Evolutionary conservation across 306 rosid species (phyloP).

Genomic region (Sicyos baderoa): DNA sequence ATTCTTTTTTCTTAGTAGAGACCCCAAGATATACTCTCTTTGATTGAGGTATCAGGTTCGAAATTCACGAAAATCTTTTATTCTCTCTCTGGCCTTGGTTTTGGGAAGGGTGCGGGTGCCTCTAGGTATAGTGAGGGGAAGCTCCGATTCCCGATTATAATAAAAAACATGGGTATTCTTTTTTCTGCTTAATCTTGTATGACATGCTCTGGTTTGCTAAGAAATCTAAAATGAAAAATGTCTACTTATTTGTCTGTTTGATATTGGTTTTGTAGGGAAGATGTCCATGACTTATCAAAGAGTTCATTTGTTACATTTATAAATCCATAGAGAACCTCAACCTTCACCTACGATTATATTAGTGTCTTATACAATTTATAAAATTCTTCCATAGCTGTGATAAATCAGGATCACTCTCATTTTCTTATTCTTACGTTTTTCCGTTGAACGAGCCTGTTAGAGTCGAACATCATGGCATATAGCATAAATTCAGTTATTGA

Average conservation of each 20-base stretch:
- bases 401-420: too few relatives aligned
- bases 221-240: background rate
- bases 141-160: too few relatives aligned
- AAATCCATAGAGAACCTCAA: background rate
- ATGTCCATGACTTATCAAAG: background rate
- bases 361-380: background rate
- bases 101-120: too few relatives aligned
- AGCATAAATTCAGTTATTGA: background rate
- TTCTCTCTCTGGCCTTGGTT: too few relatives aligned
- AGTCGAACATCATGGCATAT: background rate
- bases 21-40: too few relatives aligned
- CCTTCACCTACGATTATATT: background rate
- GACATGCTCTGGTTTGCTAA: background rate
- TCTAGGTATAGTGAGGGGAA: too few relatives aligned
- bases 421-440: too few relatives aligned
- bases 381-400: too few relatives aligned
- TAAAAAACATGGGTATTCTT: background rate
- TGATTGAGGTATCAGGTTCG: too few relatives aligned
- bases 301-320: background rate
- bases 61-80: too few relatives aligned
- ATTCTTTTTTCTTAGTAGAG: too few relatives aligned
- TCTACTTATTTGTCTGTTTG: slow-evolving; percentile 2
- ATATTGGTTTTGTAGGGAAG: background rate
- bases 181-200: slow-evolving; percentile 1
- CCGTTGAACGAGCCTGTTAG: too few relatives aligned